Evolutionary conservation across 2,329 filamentous ascomycete genomes (phyloP), one percentile per base, ranked within the genome.

Genomic region (Aspergillus neotritici): DNA sequence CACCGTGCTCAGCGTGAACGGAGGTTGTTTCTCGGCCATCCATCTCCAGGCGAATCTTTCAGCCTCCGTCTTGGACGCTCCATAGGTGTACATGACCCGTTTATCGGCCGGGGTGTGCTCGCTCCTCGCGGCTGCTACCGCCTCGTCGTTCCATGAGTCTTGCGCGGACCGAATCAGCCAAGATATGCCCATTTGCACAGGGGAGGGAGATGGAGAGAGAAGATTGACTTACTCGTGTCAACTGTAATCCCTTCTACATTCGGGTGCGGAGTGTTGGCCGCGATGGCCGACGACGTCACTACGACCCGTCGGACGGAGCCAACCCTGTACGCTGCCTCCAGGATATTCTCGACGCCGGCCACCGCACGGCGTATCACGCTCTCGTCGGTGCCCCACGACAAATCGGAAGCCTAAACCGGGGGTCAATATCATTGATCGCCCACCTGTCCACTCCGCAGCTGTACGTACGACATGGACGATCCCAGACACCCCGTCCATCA

Each of bases 41-140:
- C 69, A 77, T 31, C 68, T 66, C 70, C 72, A 75, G 11, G 72
- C 56, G 4, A 65, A 66, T 30, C 67, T 66, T 53, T 78, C 75
- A 0, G 61, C 66, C 47, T 71, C 63, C 0, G 63, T 67, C 50
- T 78, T 78, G 37, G 66, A 67, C 1, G 72, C 74, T 0, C 62
- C 58, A 25, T 57, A 55, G 9, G 53, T 36, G 10, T 28, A 36
- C 7, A 45, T 10, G 4, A 21, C 9, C 13, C 25, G 43, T 9
- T 34, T 31, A 16, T 44, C 25, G 7, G 17, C 14, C 6, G 32
- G 31, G 2, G 31, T 32, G 1, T n/a, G 28, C 13, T 31, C 41
- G 32, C 43, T 48, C 47, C 37, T 36, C 8, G 40, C 43, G 42
- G 40, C 39, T 42, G 29, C 14, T 14, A 46, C 11, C 7, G 43